A percentile compares a stretch with the other conserved stretches of the same genome.
These are phyloP conservation scores for Stagonosporopsis cucurbitacearum DNA, from an alignment of 2,329 filamentous ascomycete genomes.

Conservation along the genomic window DNA sequence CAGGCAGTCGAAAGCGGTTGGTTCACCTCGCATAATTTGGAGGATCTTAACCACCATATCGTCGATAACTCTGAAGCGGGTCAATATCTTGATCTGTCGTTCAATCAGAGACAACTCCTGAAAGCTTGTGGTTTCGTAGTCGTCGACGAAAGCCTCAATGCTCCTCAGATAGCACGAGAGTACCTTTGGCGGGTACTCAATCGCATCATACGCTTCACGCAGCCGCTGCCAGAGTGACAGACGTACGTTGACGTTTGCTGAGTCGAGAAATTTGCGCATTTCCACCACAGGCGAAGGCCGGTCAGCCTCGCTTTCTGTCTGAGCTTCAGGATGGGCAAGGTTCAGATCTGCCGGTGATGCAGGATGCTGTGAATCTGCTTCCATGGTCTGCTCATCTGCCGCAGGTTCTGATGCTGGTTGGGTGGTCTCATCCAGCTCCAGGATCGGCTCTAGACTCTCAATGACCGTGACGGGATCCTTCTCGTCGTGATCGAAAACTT, in stretches of 20 bases:
- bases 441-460: conserved; percentile 87
- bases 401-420: background rate
- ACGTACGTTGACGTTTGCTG: conserved; percentile 80
- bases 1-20: conserved; percentile 78
- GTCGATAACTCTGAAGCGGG: conserved; percentile 79
- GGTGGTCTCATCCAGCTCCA: conserved; percentile 65
- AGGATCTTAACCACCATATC: conserved; percentile 76
- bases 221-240: conserved; percentile 90
- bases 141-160: conserved; percentile 79
- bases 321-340: conserved; percentile 3
- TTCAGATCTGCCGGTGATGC: conserved; percentile 22
- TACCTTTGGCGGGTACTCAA: conserved; percentile 85
- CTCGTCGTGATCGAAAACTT: conserved; percentile 82
- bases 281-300: conserved; percentile 63
- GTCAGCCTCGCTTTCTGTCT: conserved; percentile 4
- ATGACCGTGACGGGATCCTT: conserved; percentile 85
- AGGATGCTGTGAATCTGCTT: conserved; percentile 14
- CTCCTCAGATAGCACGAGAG: conserved; percentile 86
- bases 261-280: conserved; percentile 83
- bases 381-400: conserved; percentile 18
- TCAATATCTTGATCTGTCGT: conserved; percentile 74
- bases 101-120: conserved; percentile 63
- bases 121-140: conserved; percentile 68
- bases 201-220: conserved; percentile 85
- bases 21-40: conserved; percentile 69